phyloP scores from a whole-genome alignment of 495 filamentous ascomycete species.

The Lophiotrema nucula region DNA sequence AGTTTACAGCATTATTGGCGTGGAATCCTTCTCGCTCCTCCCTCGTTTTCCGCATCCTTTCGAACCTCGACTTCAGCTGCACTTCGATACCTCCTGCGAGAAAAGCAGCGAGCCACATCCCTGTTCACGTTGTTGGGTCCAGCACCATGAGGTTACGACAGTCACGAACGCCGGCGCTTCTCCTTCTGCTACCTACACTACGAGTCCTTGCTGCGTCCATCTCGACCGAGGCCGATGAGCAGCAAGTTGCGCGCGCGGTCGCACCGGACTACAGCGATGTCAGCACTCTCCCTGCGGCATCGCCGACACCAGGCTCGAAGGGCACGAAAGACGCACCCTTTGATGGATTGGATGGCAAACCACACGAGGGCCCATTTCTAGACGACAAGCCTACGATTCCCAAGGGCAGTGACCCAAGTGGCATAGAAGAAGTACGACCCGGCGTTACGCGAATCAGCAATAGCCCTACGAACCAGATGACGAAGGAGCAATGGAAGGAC shows the following conservation, averaged over 20 bases:
- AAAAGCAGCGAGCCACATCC: too few relatives aligned
- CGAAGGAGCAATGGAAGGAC: slow-evolving; percentile 24
- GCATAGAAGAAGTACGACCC: slow-evolving; percentile 48
- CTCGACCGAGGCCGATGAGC: slow-evolving; percentile 17
- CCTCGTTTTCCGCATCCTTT: background rate
- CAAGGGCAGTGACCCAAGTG: slow-evolving; percentile 38
- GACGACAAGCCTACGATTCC: slow-evolving; percentile 42
- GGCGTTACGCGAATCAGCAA: slow-evolving; percentile 32
- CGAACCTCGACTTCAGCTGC: too few relatives aligned
- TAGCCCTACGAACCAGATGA: slow-evolving; percentile 35
- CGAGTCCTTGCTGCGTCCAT: slow-evolving; percentile 36
- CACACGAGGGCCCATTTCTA: slow-evolving; percentile 74
- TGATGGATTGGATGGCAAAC: slow-evolving; percentile 93
- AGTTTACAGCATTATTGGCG: background rate
- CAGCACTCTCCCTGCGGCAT: slow-evolving; percentile 27
- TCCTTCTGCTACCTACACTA: slow-evolving; percentile 46
- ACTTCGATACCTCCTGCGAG: too few relatives aligned
- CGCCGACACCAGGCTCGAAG: slow-evolving; percentile 39
- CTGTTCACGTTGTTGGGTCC: too few relatives aligned
- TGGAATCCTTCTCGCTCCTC: background rate
- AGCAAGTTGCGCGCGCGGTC: slow-evolving; percentile 29
- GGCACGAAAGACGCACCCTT: slow-evolving; percentile 89
- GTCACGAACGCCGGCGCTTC: slow-evolving; percentile 44
- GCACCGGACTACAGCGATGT: slow-evolving; percentile 13
- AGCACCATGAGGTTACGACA: slow-evolving; percentile 49